These are phyloP conservation scores for Tylopilus sp. DNA, from an alignment of 768 basidiomycete species.

Conservation along the genomic window DNA sequence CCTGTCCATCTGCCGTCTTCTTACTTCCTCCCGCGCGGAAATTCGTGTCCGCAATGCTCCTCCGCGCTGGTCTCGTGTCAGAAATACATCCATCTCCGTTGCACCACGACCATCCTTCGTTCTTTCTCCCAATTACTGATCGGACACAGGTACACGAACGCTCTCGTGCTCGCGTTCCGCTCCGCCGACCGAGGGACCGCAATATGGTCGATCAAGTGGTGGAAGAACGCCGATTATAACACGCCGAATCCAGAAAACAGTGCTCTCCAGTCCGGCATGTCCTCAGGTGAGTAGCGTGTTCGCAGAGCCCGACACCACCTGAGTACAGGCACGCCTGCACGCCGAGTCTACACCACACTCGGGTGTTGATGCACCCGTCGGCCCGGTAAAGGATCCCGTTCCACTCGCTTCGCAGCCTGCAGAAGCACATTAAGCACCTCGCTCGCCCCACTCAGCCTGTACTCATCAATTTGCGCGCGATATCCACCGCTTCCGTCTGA, in stretches of 20 bases:
- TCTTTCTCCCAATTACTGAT: constrained; percentile 84
- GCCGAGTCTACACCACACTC: constrained; percentile 54
- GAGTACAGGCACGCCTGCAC: constrained; percentile 89
- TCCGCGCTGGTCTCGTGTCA: constrained; percentile 53
- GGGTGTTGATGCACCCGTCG: neutral
- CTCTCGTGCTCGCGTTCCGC: constrained; percentile 89
- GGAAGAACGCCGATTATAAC: constrained; percentile 28
- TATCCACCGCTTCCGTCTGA: constrained; percentile 85
- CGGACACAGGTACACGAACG: constrained; percentile 67
- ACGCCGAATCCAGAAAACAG: neutral
- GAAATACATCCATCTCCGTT: constrained; percentile 1
- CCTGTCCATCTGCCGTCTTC: constrained; percentile 10
- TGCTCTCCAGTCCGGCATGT: too few relatives aligned
- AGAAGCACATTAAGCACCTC: constrained; percentile 85
- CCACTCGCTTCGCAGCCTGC: constrained; percentile 79
- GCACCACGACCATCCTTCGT: constrained; percentile 42
- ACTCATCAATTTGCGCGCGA: constrained; percentile 86
- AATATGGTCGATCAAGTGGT: constrained; percentile 91
- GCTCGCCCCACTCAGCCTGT: constrained; percentile 84
- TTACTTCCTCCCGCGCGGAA: constrained; percentile 55
- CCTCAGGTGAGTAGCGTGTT: constrained; percentile 86
- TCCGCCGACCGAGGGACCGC: constrained; percentile 73
- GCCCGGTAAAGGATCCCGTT: neutral
- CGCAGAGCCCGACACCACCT: constrained; percentile 89
- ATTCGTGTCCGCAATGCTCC: constrained; percentile 77